Conservation (phyloP, 2,329 filamentous ascomycete genomes). For the Zopfia rhizophila region DNA sequence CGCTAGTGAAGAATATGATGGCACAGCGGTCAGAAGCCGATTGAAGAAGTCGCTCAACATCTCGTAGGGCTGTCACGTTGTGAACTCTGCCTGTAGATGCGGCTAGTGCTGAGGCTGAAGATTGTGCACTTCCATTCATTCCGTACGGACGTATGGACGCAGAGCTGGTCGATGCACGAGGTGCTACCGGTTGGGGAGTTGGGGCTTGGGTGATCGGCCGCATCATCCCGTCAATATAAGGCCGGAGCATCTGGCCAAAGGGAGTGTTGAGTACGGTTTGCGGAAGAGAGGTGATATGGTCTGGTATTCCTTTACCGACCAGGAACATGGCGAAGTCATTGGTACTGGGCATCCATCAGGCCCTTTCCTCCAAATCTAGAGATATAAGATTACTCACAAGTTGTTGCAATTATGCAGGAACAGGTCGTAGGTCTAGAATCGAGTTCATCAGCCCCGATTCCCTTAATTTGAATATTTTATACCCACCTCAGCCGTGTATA, state of each 20-base stretch:
- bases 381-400: slow-evolving; percentile 67
- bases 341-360: slow-evolving; percentile 55
- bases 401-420: slow-evolving; percentile 97
- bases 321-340: slow-evolving; percentile 93
- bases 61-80: slow-evolving; percentile 66
- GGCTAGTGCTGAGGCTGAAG: slow-evolving; percentile 25
- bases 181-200: slow-evolving; percentile 46
- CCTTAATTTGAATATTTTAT: not conserved
- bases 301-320: slow-evolving; percentile 86
- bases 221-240: slow-evolving; percentile 75
- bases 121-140: slow-evolving; percentile 10
- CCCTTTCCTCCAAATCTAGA: too few species aligned
- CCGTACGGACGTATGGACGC: slow-evolving; percentile 18
- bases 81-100: slow-evolving; percentile 64
- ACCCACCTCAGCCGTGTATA: slow-evolving; percentile 81
- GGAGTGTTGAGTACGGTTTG: slow-evolving; percentile 86
- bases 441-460: too few species aligned
- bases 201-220: slow-evolving; percentile 70
- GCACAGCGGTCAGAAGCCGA: slow-evolving; percentile 74
- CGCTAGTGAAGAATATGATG: slow-evolving; percentile 91
- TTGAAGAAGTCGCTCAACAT: slow-evolving; percentile 70
- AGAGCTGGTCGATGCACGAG: slow-evolving; percentile 6
- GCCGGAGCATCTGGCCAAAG: slow-evolving; percentile 86
- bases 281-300: slow-evolving; percentile 86
- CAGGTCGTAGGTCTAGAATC: slow-evolving; percentile 85